These are phyloP conservation scores for Ceratocystis diversiconidia DNA, from an alignment of 2,329 filamentous ascomycete species.

Conservation along the genomic window DNA sequence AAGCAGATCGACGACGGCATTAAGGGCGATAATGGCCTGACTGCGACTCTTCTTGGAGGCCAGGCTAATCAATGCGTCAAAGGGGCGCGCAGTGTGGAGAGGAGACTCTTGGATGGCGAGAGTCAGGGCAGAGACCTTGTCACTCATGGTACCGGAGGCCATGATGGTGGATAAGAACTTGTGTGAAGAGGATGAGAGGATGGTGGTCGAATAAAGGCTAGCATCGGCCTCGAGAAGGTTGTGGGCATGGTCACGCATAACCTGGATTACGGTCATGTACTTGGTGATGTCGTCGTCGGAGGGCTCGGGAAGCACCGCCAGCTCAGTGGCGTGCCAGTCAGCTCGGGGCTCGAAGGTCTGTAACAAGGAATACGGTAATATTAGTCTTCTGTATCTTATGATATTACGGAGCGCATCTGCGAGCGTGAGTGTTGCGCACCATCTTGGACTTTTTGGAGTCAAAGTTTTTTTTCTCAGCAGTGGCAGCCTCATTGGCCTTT, in stretches of 20 bases:
- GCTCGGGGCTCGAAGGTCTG: conserved; percentile 43
- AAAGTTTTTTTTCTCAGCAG: conserved; percentile 25
- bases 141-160: conserved; percentile 86
- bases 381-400: conserved; percentile 25
- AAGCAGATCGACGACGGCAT: conserved; percentile 85
- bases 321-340: conserved; percentile 40
- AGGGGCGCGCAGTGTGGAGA: conserved; percentile 76
- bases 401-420: background rate
- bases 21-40: conserved; percentile 82
- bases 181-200: conserved; percentile 71
- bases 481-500: conserved; percentile 22
- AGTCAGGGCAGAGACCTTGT: conserved; percentile 91
- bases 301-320: conserved; percentile 32
- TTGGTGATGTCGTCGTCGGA: conserved; percentile 33
- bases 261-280: conserved; percentile 32
- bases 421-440: conserved; percentile 23
- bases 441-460: conserved; percentile 25
- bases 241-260: conserved; percentile 55
- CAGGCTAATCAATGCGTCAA: conserved; percentile 68
- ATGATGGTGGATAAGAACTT: conserved; percentile 97
- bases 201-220: conserved; percentile 55
- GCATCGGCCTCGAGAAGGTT: conserved; percentile 66
- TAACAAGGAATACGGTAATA: conserved; percentile 10
- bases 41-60: conserved; percentile 89
- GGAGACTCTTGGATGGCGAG: conserved; percentile 92